A percentile compares a stretch with the other conserved stretches of the same genome.
These are phyloP conservation scores for Besnoitia besnoiti DNA, from an alignment of 169 alveolate genomes.

Conservation along the genomic window DNA sequence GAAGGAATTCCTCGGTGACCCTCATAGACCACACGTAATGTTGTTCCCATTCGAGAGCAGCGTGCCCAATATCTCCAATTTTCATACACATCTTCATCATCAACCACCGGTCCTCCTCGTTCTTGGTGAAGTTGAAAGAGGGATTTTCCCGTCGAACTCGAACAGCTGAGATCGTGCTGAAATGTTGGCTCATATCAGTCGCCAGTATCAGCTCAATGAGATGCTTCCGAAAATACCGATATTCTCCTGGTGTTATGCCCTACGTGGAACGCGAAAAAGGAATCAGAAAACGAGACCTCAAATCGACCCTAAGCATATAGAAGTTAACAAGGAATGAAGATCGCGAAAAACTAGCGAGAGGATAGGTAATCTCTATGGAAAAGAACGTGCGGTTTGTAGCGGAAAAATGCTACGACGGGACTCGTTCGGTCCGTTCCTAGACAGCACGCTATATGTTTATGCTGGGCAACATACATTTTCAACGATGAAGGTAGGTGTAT, in stretches of 20 bases:
- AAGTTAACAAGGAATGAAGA: too few species aligned
- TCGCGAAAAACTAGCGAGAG: too few species aligned
- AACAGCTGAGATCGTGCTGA: slow-evolving; percentile 85
- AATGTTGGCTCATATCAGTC: slow-evolving; percentile 93
- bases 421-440: too few species aligned
- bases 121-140: slow-evolving; percentile 58
- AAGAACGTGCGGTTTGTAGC: too few species aligned
- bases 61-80: slow-evolving; percentile 94
- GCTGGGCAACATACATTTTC: too few species aligned
- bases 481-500: too few species aligned
- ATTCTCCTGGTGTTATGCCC: slow-evolving; percentile 72
- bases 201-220: slow-evolving; percentile 91
- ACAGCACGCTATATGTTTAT: too few species aligned
- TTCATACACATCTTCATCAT: slow-evolving; percentile 86
- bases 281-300: too few species aligned
- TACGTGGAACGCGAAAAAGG: not conserved
- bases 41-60: slow-evolving; percentile 88
- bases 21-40: slow-evolving; percentile 91
- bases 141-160: slow-evolving; percentile 72
- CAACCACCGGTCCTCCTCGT: slow-evolving; percentile 87
- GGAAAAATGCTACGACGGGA: too few species aligned
- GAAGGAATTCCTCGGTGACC: slow-evolving; percentile 91
- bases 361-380: too few species aligned
- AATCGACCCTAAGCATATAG: too few species aligned
- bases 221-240: slow-evolving; percentile 82